Conservation (phyloP, 352 stramenopile genomes). For the Globisporangium spinosum region DNA sequence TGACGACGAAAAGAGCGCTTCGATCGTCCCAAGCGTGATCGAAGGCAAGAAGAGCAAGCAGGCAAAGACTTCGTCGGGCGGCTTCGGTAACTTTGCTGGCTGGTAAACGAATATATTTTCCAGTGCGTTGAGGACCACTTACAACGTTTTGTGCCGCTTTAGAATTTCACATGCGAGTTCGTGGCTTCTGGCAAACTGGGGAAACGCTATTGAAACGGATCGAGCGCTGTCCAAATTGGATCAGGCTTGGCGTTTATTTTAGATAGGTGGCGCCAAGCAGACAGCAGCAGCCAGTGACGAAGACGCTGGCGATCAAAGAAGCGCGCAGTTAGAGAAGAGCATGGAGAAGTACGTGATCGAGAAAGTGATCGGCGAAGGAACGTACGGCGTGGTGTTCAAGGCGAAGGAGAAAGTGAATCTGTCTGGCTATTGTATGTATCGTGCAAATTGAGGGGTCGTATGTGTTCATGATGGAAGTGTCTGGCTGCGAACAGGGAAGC, state of each 20-base stretch:
- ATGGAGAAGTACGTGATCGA: conserved; percentile 85
- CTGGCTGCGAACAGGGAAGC: conserved; percentile 30
- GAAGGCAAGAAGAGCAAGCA: conserved; percentile 75
- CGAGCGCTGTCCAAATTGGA: not conserved
- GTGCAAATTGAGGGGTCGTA: not conserved
- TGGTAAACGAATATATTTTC: conserved; percentile 38
- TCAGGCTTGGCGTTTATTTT: conserved; percentile 8
- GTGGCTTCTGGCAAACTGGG: not conserved
- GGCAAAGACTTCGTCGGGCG: conserved; percentile 23
- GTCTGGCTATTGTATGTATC: not conserved
- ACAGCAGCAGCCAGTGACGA: not conserved
- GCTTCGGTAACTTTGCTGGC: conserved; percentile 77
- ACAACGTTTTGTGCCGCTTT: not conserved
- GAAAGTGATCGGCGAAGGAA: conserved; percentile 81
- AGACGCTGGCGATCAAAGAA: not conserved
- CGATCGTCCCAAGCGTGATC: conserved; percentile 41
- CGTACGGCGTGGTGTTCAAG: conserved; percentile 80
- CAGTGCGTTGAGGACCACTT: not conserved
- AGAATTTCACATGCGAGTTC: not conserved
- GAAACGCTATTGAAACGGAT: conserved; percentile 15
- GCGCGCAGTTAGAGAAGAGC: not conserved
- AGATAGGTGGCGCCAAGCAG: conserved; percentile 1
- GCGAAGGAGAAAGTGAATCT: conserved; percentile 63
- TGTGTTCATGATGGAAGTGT: not conserved
- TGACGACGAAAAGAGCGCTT: conserved; percentile 7